These are phyloP conservation scores for Globisporangium paddicum DNA, from an alignment of 352 stramenopile species.

Conservation along the genomic window DNA sequence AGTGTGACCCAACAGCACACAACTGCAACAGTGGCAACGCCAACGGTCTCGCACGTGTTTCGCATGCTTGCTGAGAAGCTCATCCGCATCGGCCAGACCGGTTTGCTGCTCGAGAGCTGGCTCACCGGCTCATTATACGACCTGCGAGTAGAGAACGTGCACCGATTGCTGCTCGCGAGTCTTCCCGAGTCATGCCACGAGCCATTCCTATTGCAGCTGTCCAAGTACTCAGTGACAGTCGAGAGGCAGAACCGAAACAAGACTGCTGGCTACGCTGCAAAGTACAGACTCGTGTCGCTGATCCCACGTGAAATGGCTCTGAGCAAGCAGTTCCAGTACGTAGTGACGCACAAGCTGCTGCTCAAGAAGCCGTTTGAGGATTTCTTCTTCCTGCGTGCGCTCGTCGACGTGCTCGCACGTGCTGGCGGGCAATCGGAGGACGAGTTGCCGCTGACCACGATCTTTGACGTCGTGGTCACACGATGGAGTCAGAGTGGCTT, in stretches of 20 bases:
- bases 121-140: constrained; percentile 23
- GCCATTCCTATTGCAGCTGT: constrained; percentile 41
- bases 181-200: constrained; percentile 49
- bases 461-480: constrained; percentile 55
- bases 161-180: constrained; percentile 32
- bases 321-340: constrained; percentile 64
- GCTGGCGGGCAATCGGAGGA: background rate
- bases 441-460: constrained; percentile 21
- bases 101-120: constrained; percentile 44
- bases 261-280: constrained; percentile 16
- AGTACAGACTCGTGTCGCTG: constrained; percentile 47
- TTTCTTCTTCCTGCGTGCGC: constrained; percentile 40
- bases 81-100: constrained; percentile 44
- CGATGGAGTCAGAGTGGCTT: constrained; percentile 63
- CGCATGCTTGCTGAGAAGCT: constrained; percentile 64
- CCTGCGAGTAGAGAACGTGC: constrained; percentile 2
- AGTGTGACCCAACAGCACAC: constrained; percentile 9
- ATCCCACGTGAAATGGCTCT: constrained; percentile 25
- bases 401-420: constrained; percentile 35
- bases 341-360: constrained; percentile 58
- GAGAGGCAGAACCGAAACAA: background rate
- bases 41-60: constrained; percentile 25
- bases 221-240: constrained; percentile 13
- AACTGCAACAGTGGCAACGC: background rate
- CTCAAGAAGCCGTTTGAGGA: constrained; percentile 43